Evolutionary conservation across 164 flowering plant species (phyloP).

Genomic region (Umbellularia californica): DNA sequence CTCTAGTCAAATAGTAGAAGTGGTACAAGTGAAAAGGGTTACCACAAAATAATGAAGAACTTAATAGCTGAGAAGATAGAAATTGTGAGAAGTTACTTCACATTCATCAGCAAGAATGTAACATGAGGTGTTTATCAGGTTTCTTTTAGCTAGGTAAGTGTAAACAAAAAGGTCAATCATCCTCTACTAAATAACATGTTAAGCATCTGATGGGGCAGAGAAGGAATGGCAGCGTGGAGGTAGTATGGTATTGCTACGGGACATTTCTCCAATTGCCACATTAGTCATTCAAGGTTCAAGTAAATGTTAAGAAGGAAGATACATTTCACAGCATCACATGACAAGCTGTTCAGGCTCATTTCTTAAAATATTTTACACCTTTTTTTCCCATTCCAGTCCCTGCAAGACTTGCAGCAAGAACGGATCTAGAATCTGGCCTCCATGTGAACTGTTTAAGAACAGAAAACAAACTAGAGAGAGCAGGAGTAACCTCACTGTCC

Average conservation of each 20-base stretch:
- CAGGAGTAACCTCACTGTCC: conserved; percentile 68
- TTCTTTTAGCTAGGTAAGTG: conserved; percentile 11
- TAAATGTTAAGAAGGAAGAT: conserved; percentile 1
- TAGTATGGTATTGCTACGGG: not conserved
- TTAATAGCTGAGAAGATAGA: no score
- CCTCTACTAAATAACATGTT: conserved; percentile 10
- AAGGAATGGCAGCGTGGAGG: conserved; percentile 2
- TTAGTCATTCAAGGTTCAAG: not conserved
- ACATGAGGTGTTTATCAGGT: not conserved
- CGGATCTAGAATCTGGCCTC: conserved; percentile 78
- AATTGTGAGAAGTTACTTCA: not conserved
- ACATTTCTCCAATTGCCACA: conserved; percentile 5
- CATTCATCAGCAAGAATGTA: not conserved
- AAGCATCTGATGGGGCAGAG: conserved; percentile 15
- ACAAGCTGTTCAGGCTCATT: conserved; percentile 19
- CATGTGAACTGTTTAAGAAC: conserved; percentile 76
- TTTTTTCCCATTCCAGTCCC: conserved; percentile 64
- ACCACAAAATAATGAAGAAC: no score
- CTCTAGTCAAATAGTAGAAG: no score
- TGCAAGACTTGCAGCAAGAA: conserved; percentile 52
- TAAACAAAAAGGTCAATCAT: conserved; percentile 8
- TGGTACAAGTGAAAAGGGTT: no score
- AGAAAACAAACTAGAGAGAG: conserved; percentile 62
- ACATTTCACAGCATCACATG: conserved; percentile 8
- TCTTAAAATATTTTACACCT: conserved; percentile 71